Evolutionary conservation across 306 rosid genomes (phyloP).

Genomic region (Clitoria ternatea): DNA sequence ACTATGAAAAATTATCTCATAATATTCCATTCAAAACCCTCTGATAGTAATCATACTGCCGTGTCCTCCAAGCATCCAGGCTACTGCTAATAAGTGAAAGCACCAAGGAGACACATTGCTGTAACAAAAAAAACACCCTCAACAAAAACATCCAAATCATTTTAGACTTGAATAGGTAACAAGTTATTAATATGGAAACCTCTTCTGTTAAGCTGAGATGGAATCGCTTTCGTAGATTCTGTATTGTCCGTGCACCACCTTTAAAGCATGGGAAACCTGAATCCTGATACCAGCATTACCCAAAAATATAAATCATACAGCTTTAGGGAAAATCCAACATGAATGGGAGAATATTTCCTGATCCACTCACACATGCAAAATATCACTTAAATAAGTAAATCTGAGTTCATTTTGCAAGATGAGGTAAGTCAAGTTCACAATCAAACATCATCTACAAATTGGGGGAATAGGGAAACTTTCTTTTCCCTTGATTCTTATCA

Average conservation of each 20-base stretch:
- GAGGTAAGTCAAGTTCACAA: conserved; percentile 9
- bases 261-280: conserved; percentile 98
- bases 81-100: conserved; percentile 97
- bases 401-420: neutral
- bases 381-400: conserved; percentile 6
- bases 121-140: conserved; percentile 26
- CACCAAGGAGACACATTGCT: conserved; percentile 99
- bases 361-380: neutral
- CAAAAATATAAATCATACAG: conserved; percentile 1
- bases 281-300: conserved; percentile 54
- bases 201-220: conserved; percentile 96
- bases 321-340: conserved; percentile 16
- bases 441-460: conserved; percentile 3
- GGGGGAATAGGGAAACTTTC: neutral
- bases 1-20: conserved; percentile 43
- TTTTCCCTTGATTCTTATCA: neutral
- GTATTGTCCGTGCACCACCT: conserved; percentile 96
- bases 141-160: conserved; percentile 19
- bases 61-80: conserved; percentile 98
- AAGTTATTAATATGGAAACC: conserved; percentile 45
- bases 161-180: neutral
- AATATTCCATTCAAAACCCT: conserved; percentile 94
- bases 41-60: conserved; percentile 99
- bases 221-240: conserved; percentile 88
- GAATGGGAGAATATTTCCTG: neutral